Evolutionary conservation across 1,284 basidiomycete genomes (phyloP).

Genomic region (Papiliotrema nemorosa): DNA sequence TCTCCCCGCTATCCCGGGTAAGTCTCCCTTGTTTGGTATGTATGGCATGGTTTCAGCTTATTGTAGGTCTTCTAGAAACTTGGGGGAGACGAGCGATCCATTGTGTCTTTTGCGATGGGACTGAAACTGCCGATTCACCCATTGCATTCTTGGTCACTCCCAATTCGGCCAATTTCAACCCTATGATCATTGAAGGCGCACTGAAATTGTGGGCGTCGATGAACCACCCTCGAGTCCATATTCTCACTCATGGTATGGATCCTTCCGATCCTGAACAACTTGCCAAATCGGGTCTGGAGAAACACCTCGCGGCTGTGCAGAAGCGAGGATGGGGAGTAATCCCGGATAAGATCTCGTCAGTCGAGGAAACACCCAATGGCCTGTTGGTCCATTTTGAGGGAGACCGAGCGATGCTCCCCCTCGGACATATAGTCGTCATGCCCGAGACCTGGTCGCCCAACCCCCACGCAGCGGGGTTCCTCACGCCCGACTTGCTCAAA

Average conservation of each 20-base stretch:
- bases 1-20: conserved; percentile 30
- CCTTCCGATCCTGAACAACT: conserved; percentile 13
- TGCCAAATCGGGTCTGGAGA: conserved; percentile 15
- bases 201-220: conserved; percentile 26
- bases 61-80: conserved; percentile 19
- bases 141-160: conserved; percentile 24
- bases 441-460: background rate
- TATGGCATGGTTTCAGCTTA: background rate
- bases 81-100: conserved; percentile 32
- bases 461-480: background rate
- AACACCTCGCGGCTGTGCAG: conserved; percentile 8
- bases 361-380: background rate
- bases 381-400: conserved; percentile 1
- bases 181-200: conserved; percentile 12
- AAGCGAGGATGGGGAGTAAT: conserved; percentile 9
- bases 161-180: conserved; percentile 13
- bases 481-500: background rate
- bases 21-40: background rate
- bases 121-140: conserved; percentile 24
- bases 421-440: background rate
- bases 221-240: conserved; percentile 12
- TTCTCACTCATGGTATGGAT: conserved; percentile 30
- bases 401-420: background rate
- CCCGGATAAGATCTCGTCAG: background rate
- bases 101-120: conserved; percentile 38